Evolutionary conservation across 148 eudicot genomes (phyloP), one percentile per base, ranked within the genome.

Genomic region (Diospyros lotus): DNA sequence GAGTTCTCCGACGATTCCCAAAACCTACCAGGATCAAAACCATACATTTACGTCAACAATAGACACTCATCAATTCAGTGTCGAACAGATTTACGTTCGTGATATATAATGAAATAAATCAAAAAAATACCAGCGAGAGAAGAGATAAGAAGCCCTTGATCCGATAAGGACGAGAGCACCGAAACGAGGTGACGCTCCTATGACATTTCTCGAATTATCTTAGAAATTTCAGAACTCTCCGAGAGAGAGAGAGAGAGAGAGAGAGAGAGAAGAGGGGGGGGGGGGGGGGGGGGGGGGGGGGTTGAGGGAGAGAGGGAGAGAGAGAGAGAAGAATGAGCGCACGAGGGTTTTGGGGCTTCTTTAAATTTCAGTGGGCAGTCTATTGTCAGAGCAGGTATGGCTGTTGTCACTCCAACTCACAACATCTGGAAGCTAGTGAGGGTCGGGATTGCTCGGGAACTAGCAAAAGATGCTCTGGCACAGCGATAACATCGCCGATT

Each of bases 101-200:
- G 28, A 28, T 28, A 28, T 28, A 28, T 28, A 28, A 28, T 28
- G 28, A 28, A 28, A 28, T 28, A 28, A 28, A 39, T 4, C 14
- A 43, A 67, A 5, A 10, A 40, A 55, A 43, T 63, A 59, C 51
- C 48, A 72, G 28, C 44, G 69, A 58, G 1, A 43, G 64, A n/a
- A 69, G 42, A 72, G 77, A 51, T 58, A 76, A 69, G 72, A 68
- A 73, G 60, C 56, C 60, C 75, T 61, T 72, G 77, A 78, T 78
- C 80, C 82, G 69, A 79, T 67, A 74, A 39, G 65, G 46, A 62
- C 77, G 70, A 43, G 45, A 58, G 53, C 53, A 40, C 39, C 48
- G n/a, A 55, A 61, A 53, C 9, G 50, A 56, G 71, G 64, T 42
- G 42, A 28, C 38, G 51, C n/a, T 67, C 61, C 52, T 40, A 68